Conservation (phyloP, 441 rosid genomes). For the Codiaeum variegatum region DNA sequence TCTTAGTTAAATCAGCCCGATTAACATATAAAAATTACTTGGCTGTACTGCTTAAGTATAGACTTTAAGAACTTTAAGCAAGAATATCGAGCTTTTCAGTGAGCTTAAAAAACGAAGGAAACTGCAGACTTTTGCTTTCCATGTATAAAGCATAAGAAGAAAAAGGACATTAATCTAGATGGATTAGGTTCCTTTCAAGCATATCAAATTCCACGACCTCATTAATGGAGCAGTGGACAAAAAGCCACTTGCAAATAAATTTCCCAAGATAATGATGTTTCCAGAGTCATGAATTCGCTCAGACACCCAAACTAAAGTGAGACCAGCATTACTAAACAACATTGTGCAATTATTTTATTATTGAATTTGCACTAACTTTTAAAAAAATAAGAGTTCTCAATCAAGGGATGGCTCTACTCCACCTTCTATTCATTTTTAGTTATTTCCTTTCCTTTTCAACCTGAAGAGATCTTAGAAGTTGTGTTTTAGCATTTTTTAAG, state of each 20-base stretch:
- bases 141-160: not conserved
- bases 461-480: not conserved
- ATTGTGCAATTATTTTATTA: not conserved
- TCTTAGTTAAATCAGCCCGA: constrained; percentile 15
- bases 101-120: no score
- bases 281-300: not conserved
- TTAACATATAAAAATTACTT: not conserved
- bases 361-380: not conserved
- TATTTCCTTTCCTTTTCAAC: not conserved
- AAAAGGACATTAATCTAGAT: not conserved
- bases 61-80: constrained; percentile 2
- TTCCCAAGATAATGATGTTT: not conserved
- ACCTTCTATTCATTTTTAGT: not conserved
- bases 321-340: not conserved
- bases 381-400: not conserved
- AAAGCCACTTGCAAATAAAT: not conserved
- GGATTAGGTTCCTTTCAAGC: not conserved
- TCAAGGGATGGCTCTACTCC: not conserved
- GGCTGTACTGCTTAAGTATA: not conserved
- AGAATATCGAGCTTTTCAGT: not conserved
- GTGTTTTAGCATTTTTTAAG: not conserved
- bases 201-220: not conserved
- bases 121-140: not conserved
- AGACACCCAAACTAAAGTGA: not conserved
- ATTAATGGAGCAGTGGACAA: not conserved